Evolutionary conservation across 176 grass and related monocot genomes (phyloP).

Genomic region (Stipa capillata): DNA sequence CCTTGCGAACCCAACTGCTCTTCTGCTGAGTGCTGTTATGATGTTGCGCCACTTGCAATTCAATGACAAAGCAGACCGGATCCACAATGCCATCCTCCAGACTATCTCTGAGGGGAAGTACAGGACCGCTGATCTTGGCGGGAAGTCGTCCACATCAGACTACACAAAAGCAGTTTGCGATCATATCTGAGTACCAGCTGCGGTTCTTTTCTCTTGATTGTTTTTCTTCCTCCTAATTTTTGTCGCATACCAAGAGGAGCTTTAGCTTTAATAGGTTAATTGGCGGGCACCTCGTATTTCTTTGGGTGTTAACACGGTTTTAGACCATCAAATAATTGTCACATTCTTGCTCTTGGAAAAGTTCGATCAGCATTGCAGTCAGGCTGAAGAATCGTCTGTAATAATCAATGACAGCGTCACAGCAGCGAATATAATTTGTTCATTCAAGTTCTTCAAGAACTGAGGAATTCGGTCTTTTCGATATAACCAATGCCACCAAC

Average conservation of each 20-base stretch:
- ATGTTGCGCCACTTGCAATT: slow-evolving; percentile 87
- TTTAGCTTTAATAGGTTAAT: slow-evolving; percentile 38
- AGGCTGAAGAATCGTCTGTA: slow-evolving; percentile 13
- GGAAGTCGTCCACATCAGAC: slow-evolving; percentile 64
- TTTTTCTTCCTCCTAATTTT: slow-evolving; percentile 19
- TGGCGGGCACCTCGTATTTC: slow-evolving; percentile 22
- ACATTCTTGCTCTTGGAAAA: slow-evolving; percentile 19
- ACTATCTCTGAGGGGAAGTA: slow-evolving; percentile 78
- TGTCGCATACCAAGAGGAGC: slow-evolving; percentile 23
- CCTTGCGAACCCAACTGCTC: slow-evolving; percentile 89
- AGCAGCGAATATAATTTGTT: slow-evolving; percentile 17
- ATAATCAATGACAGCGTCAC: slow-evolving; percentile 23
- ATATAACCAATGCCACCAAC: too few relatives aligned
- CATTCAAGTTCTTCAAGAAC: neutral
- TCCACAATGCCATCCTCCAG: slow-evolving; percentile 77
- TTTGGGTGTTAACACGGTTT: slow-evolving; percentile 18
- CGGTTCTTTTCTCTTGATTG: slow-evolving; percentile 8
- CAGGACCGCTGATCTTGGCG: slow-evolving; percentile 77
- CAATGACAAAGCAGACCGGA: slow-evolving; percentile 72
- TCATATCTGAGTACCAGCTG: slow-evolving; percentile 45
- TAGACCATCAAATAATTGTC: slow-evolving; percentile 34
- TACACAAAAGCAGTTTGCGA: slow-evolving; percentile 87
- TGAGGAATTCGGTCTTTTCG: neutral
- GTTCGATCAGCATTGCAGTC: neutral
- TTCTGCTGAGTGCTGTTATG: slow-evolving; percentile 93